Conservation (phyloP, 2,329 filamentous ascomycete genomes). For the Beauveria medogensis region DNA sequence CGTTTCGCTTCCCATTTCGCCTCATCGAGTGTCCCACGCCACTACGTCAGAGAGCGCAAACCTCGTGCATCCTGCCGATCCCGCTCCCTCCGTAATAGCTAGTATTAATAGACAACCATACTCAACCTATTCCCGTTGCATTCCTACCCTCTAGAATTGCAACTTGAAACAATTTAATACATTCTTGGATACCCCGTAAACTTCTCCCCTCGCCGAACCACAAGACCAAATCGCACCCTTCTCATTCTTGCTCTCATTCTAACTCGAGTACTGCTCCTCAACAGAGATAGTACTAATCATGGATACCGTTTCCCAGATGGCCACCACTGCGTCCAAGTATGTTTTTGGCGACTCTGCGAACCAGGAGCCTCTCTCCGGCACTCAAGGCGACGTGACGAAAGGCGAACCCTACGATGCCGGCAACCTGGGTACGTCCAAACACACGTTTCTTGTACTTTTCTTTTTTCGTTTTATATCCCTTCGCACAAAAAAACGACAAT, state of each 20-base stretch:
- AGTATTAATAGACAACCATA: conserved; percentile 7
- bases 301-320: conserved; percentile 56
- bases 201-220: background rate
- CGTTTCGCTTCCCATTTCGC: background rate
- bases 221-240: background rate
- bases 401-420: conserved; percentile 74
- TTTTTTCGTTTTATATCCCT: too few species aligned
- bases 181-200: background rate
- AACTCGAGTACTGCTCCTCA: background rate
- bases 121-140: background rate
- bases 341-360: conserved; percentile 33
- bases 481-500: too few species aligned
- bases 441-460: background rate
- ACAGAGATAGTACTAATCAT: conserved; percentile 31
- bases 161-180: background rate
- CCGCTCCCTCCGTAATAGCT: background rate
- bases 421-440: conserved; percentile 47
- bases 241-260: background rate
- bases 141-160: background rate
- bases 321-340: conserved; percentile 30
- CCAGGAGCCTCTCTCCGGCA: conserved; percentile 64
- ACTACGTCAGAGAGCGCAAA: conserved; percentile 7
- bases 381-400: conserved; percentile 55
- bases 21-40: background rate
- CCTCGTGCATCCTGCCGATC: background rate